Evolutionary conservation across 306 rosid genomes (phyloP), one percentile per base, ranked within the genome.

Genomic region (Hylodesmum podocarpum): DNA sequence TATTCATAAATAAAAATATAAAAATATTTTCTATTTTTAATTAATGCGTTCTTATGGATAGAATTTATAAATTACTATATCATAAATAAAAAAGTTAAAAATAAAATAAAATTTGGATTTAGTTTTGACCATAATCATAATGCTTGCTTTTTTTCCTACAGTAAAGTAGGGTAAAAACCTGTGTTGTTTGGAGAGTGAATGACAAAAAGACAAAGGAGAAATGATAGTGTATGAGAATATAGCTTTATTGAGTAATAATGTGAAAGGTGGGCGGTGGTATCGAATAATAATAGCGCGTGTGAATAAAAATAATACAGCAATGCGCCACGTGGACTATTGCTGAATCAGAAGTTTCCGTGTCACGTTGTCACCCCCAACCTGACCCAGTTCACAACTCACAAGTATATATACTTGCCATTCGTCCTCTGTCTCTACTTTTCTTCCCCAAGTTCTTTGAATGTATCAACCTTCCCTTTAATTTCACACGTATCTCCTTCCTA

Each of bases 251-350:
- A 70, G 63, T 16, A 21, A 31, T 25, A 21, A 31, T 25, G 11
- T 0, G 9, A 33, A 70, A 0, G 6, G 21, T 31, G 10, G 21
- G 21, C 6, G 18, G 44, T 61, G 39, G 21, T 3, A n/a, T n/a
- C n/a, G n/a, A n/a, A n/a, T 9, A 37, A 59, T 66, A 12, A 77
- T 53, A 39, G 64, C 70, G 84, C 82, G 77, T 70, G 82, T 31
- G 49, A 21, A 8, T 12, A 5, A 18, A 8, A 15, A 3, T 4
- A n/a, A 50, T 6, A 22, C 24, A 24, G 6, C 11, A 51, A 6
- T 3, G 6, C 36, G n/a, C 36, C 73, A 29, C 49, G 19, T 27
- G 11, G 22, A 22, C 36, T 3, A 27, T 34, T 19, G 19, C 13
- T 34, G 24, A 34, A 21, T 34, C 43, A 50, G 63, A 55, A 46